Evolutionary conservation across 345 rosid genomes (phyloP).

Genomic region (Populus deltoides): DNA sequence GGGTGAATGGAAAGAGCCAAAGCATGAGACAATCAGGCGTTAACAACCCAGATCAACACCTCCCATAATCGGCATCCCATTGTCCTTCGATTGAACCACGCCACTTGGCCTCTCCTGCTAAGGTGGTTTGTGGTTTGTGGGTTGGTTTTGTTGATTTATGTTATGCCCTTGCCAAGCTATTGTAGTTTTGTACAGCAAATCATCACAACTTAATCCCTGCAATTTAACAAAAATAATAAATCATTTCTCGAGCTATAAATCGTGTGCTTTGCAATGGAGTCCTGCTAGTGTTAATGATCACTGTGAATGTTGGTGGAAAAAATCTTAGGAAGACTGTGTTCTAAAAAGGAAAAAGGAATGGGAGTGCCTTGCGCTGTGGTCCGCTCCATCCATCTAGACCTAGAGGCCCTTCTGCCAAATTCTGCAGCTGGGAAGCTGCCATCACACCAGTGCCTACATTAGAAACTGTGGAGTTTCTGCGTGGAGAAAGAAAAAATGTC

Average conservation of each 20-base stretch:
- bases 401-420: background rate
- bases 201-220: no score
- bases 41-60: constrained; percentile 13
- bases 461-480: background rate
- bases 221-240: background rate
- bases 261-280: no score
- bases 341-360: background rate
- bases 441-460: background rate
- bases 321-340: background rate
- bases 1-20: constrained; percentile 18
- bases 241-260: background rate
- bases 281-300: no score
- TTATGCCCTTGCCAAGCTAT: background rate
- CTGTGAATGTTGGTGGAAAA: background rate
- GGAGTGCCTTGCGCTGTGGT: background rate
- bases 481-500: background rate
- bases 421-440: background rate
- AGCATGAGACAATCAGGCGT: constrained; percentile 36
- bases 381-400: background rate
- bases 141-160: background rate
- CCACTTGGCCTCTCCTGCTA: background rate
- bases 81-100: background rate
- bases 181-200: background rate
- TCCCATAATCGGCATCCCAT: background rate
- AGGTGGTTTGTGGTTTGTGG: background rate